Evolutionary conservation across 1,139 yeast genomes (phyloP).

Genomic region (Debaryomyces subglobosus): DNA sequence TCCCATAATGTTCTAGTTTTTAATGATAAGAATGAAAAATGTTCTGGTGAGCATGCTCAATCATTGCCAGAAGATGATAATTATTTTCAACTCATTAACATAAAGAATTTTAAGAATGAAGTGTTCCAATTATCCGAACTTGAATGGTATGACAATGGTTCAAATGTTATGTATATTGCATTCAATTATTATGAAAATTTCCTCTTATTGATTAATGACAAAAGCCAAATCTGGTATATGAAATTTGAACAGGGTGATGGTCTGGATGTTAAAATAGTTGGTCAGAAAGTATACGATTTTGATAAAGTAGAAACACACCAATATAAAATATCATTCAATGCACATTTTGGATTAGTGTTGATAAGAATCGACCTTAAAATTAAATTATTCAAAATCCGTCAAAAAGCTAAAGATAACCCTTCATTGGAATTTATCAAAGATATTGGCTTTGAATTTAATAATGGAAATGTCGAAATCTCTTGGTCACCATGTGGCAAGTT

Average conservation of each 20-base stretch:
- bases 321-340: slow-evolving; percentile 27
- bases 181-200: slow-evolving; percentile 32
- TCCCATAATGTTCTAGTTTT: slow-evolving; percentile 42
- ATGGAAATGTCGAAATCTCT: slow-evolving; percentile 10
- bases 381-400: slow-evolving; percentile 19
- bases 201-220: slow-evolving; percentile 34
- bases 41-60: slow-evolving; percentile 6
- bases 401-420: slow-evolving; percentile 6
- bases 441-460: slow-evolving; percentile 10
- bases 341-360: slow-evolving; percentile 27
- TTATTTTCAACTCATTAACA: slow-evolving; percentile 38
- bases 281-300: slow-evolving; percentile 16
- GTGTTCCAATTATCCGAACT: slow-evolving; percentile 30
- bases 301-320: slow-evolving; percentile 11
- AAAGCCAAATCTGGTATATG: slow-evolving; percentile 34
- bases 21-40: slow-evolving; percentile 26
- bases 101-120: slow-evolving; percentile 35
- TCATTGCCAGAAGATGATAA: slow-evolving; percentile 13
- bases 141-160: slow-evolving; percentile 31
- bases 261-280: slow-evolving; percentile 17
- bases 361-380: slow-evolving; percentile 15
- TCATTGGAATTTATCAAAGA: slow-evolving; percentile 18
- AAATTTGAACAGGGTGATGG: slow-evolving; percentile 19
- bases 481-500: slow-evolving; percentile 48
- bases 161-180: slow-evolving; percentile 25